Evolutionary conservation across 345 rosid species (phyloP).

Genomic region (Eucalyptus sideroxylon): DNA sequence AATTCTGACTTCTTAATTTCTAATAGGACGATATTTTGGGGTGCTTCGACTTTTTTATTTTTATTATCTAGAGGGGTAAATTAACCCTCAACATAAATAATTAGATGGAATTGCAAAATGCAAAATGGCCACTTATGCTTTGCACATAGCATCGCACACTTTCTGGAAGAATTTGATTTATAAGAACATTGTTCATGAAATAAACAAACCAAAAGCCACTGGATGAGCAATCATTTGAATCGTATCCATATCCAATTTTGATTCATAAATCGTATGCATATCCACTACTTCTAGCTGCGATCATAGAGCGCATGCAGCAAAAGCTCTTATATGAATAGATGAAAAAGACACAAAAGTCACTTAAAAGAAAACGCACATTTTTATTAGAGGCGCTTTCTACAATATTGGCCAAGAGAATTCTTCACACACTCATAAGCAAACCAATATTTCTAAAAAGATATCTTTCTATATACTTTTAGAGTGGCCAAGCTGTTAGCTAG

Average conservation of each 20-base stretch:
- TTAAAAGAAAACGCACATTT: not conserved
- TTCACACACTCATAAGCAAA: not conserved
- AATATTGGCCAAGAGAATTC: rapidly evolving
- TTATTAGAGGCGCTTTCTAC: not conserved
- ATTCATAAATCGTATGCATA: not conserved
- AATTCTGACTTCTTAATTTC: no score
- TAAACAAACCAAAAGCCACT: not conserved
- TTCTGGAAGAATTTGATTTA: not conserved
- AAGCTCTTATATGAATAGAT: not conserved
- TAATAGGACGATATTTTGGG: not conserved
- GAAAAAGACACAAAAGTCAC: not conserved
- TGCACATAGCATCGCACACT: not conserved
- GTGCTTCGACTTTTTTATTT: not conserved
- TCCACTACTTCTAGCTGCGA: not conserved
- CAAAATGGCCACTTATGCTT: not conserved
- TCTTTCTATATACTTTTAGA: not conserved
- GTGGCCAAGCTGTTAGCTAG: not conserved
- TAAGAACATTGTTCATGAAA: not conserved
- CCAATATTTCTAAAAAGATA: not conserved
- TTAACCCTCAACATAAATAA: not conserved
- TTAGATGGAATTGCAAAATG: not conserved
- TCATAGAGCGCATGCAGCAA: not conserved
- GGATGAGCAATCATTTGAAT: not conserved
- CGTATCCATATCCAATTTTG: not conserved
- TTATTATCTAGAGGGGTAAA: not conserved